Percentiles rank a stretch among this genome's conserved stretches.
These are phyloP conservation scores for Cucurbitaria berberidis DNA, from an alignment of 2,329 filamentous ascomycete species.

Conservation along the genomic window DNA sequence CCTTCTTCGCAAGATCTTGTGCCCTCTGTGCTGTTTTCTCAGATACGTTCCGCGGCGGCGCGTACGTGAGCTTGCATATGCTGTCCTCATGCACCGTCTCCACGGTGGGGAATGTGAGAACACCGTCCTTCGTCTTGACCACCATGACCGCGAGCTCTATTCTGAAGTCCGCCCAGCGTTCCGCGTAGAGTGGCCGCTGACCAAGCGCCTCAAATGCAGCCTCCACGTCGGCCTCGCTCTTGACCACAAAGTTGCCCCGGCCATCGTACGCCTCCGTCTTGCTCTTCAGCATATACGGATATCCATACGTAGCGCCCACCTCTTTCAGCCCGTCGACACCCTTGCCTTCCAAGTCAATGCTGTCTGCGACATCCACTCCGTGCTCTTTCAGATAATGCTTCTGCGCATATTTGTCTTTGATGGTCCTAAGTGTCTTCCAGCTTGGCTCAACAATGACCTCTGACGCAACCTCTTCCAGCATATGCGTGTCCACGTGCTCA, in stretches of 20 bases:
- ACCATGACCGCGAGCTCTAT: conserved; percentile 95
- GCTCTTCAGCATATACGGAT: conserved; percentile 91
- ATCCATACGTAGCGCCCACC: conserved; percentile 71
- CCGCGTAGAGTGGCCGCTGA: conserved; percentile 77
- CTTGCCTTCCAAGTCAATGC: conserved; percentile 67
- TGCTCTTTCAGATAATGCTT: conserved; percentile 77
- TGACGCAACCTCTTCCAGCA: conserved; percentile 80
- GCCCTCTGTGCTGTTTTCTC: conserved; percentile 67
- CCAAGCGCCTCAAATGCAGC: conserved; percentile 72
- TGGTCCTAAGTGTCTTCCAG: conserved; percentile 83
- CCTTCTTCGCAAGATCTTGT: conserved; percentile 77
- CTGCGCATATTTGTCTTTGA: conserved; percentile 93
- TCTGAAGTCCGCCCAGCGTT: conserved; percentile 85
- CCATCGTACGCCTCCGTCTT: conserved; percentile 92
- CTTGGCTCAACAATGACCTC: conserved; percentile 74
- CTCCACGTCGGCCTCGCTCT: conserved; percentile 64
- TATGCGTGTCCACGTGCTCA: conserved; percentile 90
- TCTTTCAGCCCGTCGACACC: conserved; percentile 67
- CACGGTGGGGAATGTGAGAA: conserved; percentile 82
- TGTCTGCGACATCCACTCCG: conserved; percentile 74
- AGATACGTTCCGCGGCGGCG: conserved; percentile 76
- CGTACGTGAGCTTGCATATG: conserved; percentile 91
- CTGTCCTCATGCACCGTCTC: conserved; percentile 96
- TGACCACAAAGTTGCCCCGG: conserved; percentile 73
- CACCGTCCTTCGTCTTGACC: conserved; percentile 79